Conservation (phyloP, 805 yeast species). For the Metschnikowia kunwiensis region DNA sequence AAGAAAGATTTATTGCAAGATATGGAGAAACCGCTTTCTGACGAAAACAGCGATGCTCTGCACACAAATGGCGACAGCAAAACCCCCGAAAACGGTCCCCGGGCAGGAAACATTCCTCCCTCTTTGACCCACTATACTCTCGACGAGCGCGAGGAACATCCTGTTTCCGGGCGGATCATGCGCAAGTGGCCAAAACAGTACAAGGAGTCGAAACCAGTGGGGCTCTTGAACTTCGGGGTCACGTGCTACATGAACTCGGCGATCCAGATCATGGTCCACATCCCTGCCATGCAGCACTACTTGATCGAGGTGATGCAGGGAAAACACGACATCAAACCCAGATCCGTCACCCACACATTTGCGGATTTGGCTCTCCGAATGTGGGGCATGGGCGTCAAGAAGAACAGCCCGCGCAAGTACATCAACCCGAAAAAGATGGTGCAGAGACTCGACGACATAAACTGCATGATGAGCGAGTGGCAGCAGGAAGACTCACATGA, state of each 20-base stretch:
- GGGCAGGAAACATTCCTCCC: not conserved
- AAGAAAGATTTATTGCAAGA: conserved; percentile 17
- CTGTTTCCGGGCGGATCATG: conserved; percentile 57
- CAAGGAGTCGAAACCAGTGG: conserved; percentile 55
- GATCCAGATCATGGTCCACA: conserved; percentile 83
- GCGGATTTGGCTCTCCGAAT: conserved; percentile 68
- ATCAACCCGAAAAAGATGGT: conserved; percentile 77
- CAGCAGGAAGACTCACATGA: conserved; percentile 98
- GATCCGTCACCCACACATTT: conserved; percentile 61
- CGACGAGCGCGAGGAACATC: conserved; percentile 56
- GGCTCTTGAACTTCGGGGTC: conserved; percentile 86
- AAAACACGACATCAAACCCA: conserved; percentile 45
- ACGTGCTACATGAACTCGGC: conserved; percentile 97
- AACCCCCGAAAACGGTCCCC: conserved; percentile 1
- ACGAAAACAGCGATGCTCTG: conserved; percentile 2
- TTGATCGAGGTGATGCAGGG: conserved; percentile 60
- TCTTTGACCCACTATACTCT: conserved; percentile 45
- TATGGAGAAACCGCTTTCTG: conserved; percentile 15
- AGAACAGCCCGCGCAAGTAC: conserved; percentile 37
- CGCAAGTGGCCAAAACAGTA: conserved; percentile 69
- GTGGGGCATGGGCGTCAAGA: conserved; percentile 52
- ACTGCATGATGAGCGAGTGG: conserved; percentile 96
- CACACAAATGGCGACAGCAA: not conserved
- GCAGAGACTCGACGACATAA: conserved; percentile 71
- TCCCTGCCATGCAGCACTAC: conserved; percentile 88